phyloP scores from a whole-genome alignment of 768 basidiomycete species.

The Phaffia australis region DNA sequence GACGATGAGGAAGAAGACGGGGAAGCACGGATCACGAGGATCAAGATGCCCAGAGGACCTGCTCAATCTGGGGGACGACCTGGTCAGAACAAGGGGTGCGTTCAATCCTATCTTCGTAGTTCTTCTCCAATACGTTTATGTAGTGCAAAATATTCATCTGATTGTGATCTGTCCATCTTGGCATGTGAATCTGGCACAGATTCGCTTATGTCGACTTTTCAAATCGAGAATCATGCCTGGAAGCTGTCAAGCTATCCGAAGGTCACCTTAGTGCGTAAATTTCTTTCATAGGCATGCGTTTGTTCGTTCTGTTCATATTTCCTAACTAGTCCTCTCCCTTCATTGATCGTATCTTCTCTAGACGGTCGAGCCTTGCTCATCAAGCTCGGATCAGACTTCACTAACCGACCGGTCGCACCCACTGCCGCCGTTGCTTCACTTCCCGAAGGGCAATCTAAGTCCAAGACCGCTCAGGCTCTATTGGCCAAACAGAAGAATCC shows the following conservation, averaged over 20 bases:
- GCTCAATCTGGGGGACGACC: conserved; percentile 12
- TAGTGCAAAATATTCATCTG: neutral
- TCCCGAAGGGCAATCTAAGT: conserved; percentile 24
- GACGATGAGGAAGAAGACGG: conserved; percentile 14
- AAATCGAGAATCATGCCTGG: conserved; percentile 57
- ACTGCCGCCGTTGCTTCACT: conserved; percentile 14
- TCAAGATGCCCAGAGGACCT: conserved; percentile 20
- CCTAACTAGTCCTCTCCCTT: neutral
- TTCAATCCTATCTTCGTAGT: neutral
- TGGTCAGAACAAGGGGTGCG: conserved; percentile 32
- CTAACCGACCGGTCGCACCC: conserved; percentile 21
- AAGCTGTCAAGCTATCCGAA: conserved; percentile 74
- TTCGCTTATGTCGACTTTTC: conserved; percentile 96
- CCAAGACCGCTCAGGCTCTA: conserved; percentile 18
- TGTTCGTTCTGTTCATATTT: neutral
- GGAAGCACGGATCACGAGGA: conserved; percentile 23
- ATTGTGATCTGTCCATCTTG: neutral
- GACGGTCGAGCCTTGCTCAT: conserved; percentile 82
- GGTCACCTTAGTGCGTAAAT: conserved; percentile 19
- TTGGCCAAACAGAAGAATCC: conserved; percentile 25
- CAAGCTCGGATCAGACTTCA: conserved; percentile 61
- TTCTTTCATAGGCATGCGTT: neutral
- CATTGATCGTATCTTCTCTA: conserved; percentile 37
- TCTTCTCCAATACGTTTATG: neutral
- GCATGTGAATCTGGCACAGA: conserved; percentile 40